A percentile compares a stretch with the other conserved stretches of the same genome.
phyloP scores from a whole-genome alignment of 106 monocot species.

The Cymbidium sinense region DNA sequence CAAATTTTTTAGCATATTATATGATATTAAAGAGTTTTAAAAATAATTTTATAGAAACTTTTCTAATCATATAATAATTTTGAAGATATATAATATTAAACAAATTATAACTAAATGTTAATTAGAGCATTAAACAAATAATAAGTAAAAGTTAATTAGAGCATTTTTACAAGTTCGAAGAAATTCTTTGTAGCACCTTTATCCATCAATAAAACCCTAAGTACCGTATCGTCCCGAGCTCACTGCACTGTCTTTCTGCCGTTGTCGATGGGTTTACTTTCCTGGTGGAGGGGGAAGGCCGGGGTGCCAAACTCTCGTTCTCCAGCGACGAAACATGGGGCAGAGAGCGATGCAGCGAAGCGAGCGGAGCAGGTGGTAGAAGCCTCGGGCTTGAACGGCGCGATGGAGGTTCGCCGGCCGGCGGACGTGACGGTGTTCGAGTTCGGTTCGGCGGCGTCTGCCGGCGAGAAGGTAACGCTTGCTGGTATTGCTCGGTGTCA shows the following conservation, averaged over 20 bases:
- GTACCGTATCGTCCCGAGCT: not conserved
- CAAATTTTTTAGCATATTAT: too few relatives aligned
- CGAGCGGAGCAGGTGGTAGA: slow-evolving; percentile 12
- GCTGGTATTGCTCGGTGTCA: slow-evolving; percentile 82
- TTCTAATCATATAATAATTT: too few relatives aligned
- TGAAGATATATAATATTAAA: too few relatives aligned
- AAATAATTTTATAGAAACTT: too few relatives aligned
- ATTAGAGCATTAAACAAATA: too few relatives aligned
- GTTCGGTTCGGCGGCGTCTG: slow-evolving; percentile 53
- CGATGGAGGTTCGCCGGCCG: slow-evolving; percentile 57
- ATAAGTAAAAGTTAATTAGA: too few relatives aligned
- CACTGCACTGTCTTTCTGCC: not conserved
- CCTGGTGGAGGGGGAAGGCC: slow-evolving; percentile 31
- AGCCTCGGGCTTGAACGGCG: slow-evolving; percentile 49
- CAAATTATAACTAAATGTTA: too few relatives aligned
- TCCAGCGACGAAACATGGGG: slow-evolving; percentile 6
- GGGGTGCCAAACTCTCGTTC: not conserved
- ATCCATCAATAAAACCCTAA: too few relatives aligned
- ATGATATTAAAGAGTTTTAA: too few relatives aligned
- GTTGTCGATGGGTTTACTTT: slow-evolving; percentile 40
- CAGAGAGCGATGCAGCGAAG: not conserved
- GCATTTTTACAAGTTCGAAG: too few relatives aligned
- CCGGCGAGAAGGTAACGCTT: slow-evolving; percentile 42
- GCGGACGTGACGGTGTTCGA: slow-evolving; percentile 72
- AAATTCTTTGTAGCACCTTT: too few relatives aligned